Conservation (phyloP, 768 basidiomycete genomes). For the Clathrus columnatus region DNA sequence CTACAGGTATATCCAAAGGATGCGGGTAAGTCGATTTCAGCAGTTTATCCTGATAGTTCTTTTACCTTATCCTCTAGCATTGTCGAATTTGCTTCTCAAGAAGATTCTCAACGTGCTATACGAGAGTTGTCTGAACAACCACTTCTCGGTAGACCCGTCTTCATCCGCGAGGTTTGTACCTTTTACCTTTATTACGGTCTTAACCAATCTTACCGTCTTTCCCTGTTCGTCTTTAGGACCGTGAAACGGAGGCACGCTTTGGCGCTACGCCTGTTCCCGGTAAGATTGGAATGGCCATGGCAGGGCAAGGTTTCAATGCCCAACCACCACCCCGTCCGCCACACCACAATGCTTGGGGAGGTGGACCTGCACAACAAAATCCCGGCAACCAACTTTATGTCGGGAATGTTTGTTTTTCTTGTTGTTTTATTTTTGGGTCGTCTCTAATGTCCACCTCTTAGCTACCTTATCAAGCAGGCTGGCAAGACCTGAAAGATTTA, state of each 20-base stretch:
- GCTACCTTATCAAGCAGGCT: conserved; percentile 95
- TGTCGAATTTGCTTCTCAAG: conserved; percentile 86
- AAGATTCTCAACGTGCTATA: conserved; percentile 84
- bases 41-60: background rate
- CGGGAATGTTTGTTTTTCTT: conserved; percentile 57
- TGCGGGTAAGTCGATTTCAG: conserved; percentile 72
- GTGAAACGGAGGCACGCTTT: conserved; percentile 92
- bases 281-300: conserved; percentile 94
- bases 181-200: background rate
- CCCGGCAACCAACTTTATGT: conserved; percentile 93
- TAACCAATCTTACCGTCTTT: background rate
- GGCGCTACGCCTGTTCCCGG: conserved; percentile 93
- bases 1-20: conserved; percentile 94
- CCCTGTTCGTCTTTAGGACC: conserved; percentile 63
- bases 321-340: conserved; percentile 77
- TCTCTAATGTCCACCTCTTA: conserved; percentile 23
- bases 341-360: conserved; percentile 56
- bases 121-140: conserved; percentile 83
- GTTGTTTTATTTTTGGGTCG: background rate
- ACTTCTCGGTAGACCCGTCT: conserved; percentile 89
- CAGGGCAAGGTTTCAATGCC: conserved; percentile 76
- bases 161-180: conserved; percentile 84
- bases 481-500: conserved; percentile 97
- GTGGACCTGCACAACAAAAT: conserved; percentile 26
- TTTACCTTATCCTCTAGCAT: conserved; percentile 44